phyloP scores from a whole-genome alignment of 352 stramenopile genomes.

The Globisporangium middletonii region DNA sequence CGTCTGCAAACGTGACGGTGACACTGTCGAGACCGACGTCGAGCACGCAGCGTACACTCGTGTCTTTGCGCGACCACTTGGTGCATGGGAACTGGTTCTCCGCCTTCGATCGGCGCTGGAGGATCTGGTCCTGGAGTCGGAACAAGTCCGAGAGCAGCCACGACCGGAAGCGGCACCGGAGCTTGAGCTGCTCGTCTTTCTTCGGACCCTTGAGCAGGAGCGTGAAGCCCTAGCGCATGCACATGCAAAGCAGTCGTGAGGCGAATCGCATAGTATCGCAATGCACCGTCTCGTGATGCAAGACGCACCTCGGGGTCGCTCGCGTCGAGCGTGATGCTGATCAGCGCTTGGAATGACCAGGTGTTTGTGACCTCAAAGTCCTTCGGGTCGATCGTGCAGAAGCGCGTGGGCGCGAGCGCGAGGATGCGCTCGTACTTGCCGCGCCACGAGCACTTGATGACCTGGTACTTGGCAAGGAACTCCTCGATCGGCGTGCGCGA shows the following conservation, averaged over 20 bases:
- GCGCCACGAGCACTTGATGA: slow-evolving; percentile 78
- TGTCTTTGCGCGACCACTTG: slow-evolving; percentile 57
- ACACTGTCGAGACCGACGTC: slow-evolving; percentile 59
- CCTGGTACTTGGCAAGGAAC: slow-evolving; percentile 80
- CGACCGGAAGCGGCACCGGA: slow-evolving; percentile 73
- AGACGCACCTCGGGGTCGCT: slow-evolving; percentile 28
- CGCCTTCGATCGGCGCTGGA: slow-evolving; percentile 19
- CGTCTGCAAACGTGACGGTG: slow-evolving; percentile 29
- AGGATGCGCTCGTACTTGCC: slow-evolving; percentile 87
- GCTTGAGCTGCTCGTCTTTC: slow-evolving; percentile 80
- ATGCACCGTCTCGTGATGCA: not conserved
- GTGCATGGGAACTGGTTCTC: slow-evolving; percentile 45
- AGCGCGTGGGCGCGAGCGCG: slow-evolving; percentile 66
- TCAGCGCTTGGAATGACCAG: slow-evolving; percentile 60
- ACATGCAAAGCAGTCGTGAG: not conserved
- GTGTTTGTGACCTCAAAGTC: slow-evolving; percentile 88
- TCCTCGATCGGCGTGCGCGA: slow-evolving; percentile 63
- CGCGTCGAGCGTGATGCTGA: slow-evolving; percentile 51
- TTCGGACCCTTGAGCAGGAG: slow-evolving; percentile 63
- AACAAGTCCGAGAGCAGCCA: slow-evolving; percentile 77
- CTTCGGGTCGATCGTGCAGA: slow-evolving; percentile 82
- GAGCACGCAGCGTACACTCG: slow-evolving; percentile 38
- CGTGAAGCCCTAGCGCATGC: slow-evolving; percentile 33
- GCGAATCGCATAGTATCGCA: no score
- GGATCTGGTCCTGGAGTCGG: slow-evolving; percentile 52